These are phyloP conservation scores for Decorospora gaudefroyi DNA, from an alignment of 2,329 filamentous ascomycete genomes.

Conservation along the genomic window DNA sequence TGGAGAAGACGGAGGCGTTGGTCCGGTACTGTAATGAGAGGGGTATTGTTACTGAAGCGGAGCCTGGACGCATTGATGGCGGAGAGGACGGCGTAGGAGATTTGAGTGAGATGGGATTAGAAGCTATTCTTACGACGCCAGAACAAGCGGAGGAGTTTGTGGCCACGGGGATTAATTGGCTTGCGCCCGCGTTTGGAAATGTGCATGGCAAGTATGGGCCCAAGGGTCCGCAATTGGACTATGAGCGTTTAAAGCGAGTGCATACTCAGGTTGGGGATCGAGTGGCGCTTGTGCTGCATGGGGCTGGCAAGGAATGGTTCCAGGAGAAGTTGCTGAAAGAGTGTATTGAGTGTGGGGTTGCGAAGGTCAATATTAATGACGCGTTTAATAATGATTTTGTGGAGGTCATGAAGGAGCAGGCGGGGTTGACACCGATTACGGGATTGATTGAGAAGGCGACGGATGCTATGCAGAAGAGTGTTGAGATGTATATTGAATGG, in stretches of 20 bases:
- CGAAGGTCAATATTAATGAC: conserved; percentile 64
- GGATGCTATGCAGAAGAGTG: conserved; percentile 58
- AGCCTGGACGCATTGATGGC: conserved; percentile 71
- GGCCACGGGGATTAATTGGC: conserved; percentile 70
- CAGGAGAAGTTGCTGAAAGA: conserved; percentile 58
- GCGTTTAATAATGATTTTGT: conserved; percentile 60
- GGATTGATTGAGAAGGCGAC: conserved; percentile 60
- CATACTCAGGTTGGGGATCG: conserved; percentile 54
- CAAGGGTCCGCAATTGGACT: conserved; percentile 57
- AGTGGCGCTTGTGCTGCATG: conserved; percentile 62
- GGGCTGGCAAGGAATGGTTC: conserved; percentile 59
- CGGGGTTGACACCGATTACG: conserved; percentile 58
- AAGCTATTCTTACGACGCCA: conserved; percentile 67
- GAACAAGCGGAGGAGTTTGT: conserved; percentile 74
- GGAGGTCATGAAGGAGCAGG: conserved; percentile 54
- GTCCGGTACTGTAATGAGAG: conserved; percentile 66
- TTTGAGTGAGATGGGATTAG: conserved; percentile 59
- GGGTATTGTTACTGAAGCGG: conserved; percentile 71
- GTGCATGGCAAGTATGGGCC: conserved; percentile 75
- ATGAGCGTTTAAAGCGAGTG: conserved; percentile 49
- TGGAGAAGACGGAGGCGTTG: conserved; percentile 65
- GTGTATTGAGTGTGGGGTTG: conserved; percentile 60
- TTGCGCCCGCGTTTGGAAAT: conserved; percentile 77
- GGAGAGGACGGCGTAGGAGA: conserved; percentile 76
- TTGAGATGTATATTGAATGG: conserved; percentile 62